Percentiles rank a stretch among this genome's conserved stretches.
These are phyloP conservation scores for Globisporangium echinulatum DNA, from an alignment of 352 stramenopile species.

Conservation along the genomic window DNA sequence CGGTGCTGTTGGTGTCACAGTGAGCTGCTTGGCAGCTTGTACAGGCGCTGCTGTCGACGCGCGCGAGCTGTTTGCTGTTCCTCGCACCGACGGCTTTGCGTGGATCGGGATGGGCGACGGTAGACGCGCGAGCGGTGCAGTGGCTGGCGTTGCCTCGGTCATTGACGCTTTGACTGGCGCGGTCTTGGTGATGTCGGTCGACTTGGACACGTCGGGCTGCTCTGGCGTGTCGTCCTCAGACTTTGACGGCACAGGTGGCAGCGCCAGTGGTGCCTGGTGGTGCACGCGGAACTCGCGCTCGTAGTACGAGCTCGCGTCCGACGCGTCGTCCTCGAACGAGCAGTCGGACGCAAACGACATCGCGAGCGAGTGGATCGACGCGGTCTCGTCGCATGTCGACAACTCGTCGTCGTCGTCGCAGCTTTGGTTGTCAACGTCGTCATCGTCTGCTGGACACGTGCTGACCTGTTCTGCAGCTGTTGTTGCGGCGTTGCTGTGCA, in stretches of 20 bases:
- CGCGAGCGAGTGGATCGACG: constrained; percentile 14
- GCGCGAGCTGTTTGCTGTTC: no score
- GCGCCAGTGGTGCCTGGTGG: not conserved
- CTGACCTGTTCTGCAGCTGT: not conserved
- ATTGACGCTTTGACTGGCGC: not conserved
- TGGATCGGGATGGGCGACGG: constrained; percentile 5
- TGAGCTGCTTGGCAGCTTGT: not conserved
- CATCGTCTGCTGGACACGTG: not conserved
- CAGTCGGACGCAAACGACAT: constrained; percentile 12
- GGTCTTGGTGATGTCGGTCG: not conserved
- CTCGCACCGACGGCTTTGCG: constrained; percentile 1
- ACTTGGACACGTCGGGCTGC: not conserved
- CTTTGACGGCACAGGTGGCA: not conserved
- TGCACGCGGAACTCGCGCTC: constrained; percentile 7
- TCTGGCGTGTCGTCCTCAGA: no score
- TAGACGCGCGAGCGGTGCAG: not conserved
- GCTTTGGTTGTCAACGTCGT: not conserved
- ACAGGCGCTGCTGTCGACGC: no score
- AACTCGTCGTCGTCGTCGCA: not conserved
- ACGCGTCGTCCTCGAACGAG: constrained; percentile 10
- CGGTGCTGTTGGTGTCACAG: not conserved
- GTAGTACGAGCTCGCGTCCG: constrained; percentile 11
- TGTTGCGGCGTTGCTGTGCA: no score
- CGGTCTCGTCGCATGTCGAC: constrained; percentile 14
- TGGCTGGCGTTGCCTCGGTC: not conserved